Percentiles rank a stretch among this genome's conserved stretches.
phyloP scores from a whole-genome alignment of 768 basidiomycete genomes.

The Favolaschia claudopus region DNA sequence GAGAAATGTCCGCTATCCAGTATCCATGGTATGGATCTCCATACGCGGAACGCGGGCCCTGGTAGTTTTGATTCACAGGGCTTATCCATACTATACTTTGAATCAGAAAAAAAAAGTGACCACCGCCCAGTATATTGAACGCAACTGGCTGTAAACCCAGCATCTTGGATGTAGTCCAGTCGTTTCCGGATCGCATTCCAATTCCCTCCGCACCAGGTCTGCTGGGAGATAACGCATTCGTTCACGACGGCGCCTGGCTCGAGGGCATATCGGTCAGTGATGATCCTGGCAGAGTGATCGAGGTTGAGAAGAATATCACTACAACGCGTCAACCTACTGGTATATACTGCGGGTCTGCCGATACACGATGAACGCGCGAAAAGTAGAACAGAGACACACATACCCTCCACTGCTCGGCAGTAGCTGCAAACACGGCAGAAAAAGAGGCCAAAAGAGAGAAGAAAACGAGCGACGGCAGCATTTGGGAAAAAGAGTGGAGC shows the following conservation, averaged over 20 bases:
- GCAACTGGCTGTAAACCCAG: constrained; percentile 79
- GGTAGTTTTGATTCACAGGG: constrained; percentile 80
- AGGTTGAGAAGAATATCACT: background rate
- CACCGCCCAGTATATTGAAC: background rate
- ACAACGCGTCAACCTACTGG: constrained; percentile 55
- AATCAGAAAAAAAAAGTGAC: constrained; percentile 1
- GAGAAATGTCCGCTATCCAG: constrained; percentile 73
- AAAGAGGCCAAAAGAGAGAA: constrained; percentile 34
- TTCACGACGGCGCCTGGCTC: constrained; percentile 58
- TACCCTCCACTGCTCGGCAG: constrained; percentile 76
- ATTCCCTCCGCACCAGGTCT: constrained; percentile 88
- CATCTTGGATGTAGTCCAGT: constrained; percentile 85
- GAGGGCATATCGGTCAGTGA: constrained; percentile 81
- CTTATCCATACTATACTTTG: constrained; percentile 79
- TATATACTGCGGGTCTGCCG: constrained; percentile 70
- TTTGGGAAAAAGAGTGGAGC: too few relatives aligned
- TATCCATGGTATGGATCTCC: constrained; percentile 90
- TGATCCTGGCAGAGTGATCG: constrained; percentile 50
- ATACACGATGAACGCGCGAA: background rate
- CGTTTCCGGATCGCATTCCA: constrained; percentile 80
- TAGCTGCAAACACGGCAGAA: constrained; percentile 57
- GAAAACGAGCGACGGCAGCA: constrained; percentile 35
- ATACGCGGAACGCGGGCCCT: constrained; percentile 73
- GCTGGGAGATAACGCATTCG: constrained; percentile 63
- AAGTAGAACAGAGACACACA: background rate